Percentiles rank a stretch among this genome's conserved stretches.
Evolutionary conservation across 2,329 filamentous ascomycete species (phyloP).

Genomic region (Pseudocercospora fijiensis): DNA sequence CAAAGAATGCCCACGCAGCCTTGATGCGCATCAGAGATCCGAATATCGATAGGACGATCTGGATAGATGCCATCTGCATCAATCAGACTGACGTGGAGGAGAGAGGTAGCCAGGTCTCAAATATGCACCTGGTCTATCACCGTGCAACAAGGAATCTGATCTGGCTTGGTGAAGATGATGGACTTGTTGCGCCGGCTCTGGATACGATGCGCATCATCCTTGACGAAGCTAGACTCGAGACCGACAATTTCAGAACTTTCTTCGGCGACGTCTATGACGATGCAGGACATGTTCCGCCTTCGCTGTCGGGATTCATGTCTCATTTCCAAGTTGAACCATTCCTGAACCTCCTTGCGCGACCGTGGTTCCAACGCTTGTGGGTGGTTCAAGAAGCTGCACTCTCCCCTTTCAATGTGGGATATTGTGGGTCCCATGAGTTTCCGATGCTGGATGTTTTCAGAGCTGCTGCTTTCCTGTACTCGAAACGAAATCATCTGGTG

Average conservation of each 20-base stretch:
- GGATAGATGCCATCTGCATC: slow-evolving; percentile 17
- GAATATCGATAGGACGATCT: not conserved
- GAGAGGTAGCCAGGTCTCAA: not conserved
- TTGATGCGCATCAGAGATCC: not conserved
- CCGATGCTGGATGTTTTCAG: slow-evolving; percentile 3
- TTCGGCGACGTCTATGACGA: slow-evolving; percentile 1
- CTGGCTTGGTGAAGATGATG: slow-evolving; percentile 13
- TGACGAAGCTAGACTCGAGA: not conserved
- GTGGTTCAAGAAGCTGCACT: slow-evolving; percentile 16
- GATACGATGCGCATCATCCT: not conserved
- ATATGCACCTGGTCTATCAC: slow-evolving; percentile 10
- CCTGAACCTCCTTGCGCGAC: slow-evolving; percentile 5
- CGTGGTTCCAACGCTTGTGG: slow-evolving; percentile 18
- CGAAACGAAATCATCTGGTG: slow-evolving; percentile 4
- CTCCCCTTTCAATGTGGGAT: slow-evolving; percentile 3
- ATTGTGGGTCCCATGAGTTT: slow-evolving; percentile 1
- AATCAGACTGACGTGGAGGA: slow-evolving; percentile 11
- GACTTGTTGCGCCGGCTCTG: not conserved
- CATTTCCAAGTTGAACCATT: slow-evolving; percentile 7
- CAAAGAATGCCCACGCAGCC: not conserved
- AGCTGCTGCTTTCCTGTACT: slow-evolving; percentile 7
- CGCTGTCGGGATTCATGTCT: slow-evolving; percentile 6
- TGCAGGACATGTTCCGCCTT: slow-evolving; percentile 3
- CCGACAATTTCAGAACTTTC: slow-evolving; percentile 1
- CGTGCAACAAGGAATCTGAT: slow-evolving; percentile 8